Evolutionary conservation across 176 grass and related monocot genomes (phyloP).

Genomic region (Paspalum notatum): DNA sequence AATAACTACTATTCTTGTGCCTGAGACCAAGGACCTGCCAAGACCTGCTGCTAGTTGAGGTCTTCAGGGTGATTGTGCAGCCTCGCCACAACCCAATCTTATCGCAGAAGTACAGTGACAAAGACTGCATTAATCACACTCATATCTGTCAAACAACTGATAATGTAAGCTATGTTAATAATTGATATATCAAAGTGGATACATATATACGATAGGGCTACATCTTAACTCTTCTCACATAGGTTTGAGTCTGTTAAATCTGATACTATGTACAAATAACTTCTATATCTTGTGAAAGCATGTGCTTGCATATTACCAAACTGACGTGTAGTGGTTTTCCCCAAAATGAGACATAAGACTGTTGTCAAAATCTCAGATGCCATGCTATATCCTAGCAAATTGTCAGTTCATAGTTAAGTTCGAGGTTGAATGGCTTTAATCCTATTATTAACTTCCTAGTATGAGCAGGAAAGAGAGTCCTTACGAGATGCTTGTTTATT

Average conservation of each 20-base stretch:
- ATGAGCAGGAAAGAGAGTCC: background rate
- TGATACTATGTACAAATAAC: no score
- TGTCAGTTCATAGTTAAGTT: no score
- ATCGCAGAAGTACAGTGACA: background rate
- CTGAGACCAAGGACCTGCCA: background rate
- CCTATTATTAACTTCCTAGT: background rate
- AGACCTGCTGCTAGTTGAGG: background rate
- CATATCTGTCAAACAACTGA: background rate
- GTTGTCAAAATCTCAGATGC: no score
- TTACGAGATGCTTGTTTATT: slow-evolving; percentile 22
- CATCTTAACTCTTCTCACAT: background rate
- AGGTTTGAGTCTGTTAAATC: background rate
- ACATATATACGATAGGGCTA: background rate
- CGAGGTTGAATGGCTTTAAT: background rate
- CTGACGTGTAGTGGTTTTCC: no score
- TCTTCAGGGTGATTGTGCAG: slow-evolving; percentile 10
- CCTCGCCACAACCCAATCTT: background rate
- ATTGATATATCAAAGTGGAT: background rate
- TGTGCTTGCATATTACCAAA: background rate
- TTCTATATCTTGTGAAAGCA: background rate
- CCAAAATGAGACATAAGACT: no score
- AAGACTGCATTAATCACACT: background rate
- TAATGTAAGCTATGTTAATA: background rate
- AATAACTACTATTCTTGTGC: background rate
- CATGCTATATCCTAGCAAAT: no score